Base-by-base conservation (phyloP, 495 filamentous ascomycete genomes). In the Podospora fimiseda region DNA sequence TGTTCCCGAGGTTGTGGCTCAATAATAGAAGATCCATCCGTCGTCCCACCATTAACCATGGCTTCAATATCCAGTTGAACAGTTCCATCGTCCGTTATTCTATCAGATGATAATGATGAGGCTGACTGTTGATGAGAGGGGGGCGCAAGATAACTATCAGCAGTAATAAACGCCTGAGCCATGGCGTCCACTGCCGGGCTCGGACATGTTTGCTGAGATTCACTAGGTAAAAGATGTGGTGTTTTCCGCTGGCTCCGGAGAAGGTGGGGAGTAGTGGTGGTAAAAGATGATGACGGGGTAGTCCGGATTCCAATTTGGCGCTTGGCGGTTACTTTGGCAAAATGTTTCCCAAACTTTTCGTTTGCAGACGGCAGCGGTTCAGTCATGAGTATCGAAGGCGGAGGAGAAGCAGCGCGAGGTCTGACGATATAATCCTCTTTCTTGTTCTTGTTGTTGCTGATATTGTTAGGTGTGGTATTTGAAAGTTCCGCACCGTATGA, bases 121-220 rank as follows among this genome's bases (percentile, higher is more conserved):
- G n/a, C n/a, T n/a, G n/a, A n/a, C n/a, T n/a, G n/a, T n/a, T n/a
- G n/a, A n/a, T n/a, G n/a, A n/a, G n/a, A n/a, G n/a, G n/a, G n/a
- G n/a, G n/a, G 27, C 27, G 5, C 6, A 5, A 33, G 11, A 33
- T 33, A 11, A 11, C 27, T 33, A 11, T 59, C 64, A 19, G 56
- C 64, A 30, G 53, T 45, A 11, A 62, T 48, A 44, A 74, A 76
- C 15, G 66, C 63, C 22, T 67, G 57, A 3, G 73, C 73, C 73
- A 76, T 74, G 0, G 65, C 73, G 13, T 52, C 60, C 13, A 70
- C 19, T 4, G 54, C 48, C n/a, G 73, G 73, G 36, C 71, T 76
- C 7, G 38, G 40, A 22, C 61, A 62, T 18, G 50, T 54, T 56
- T 67, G 69, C 43, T 74, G 71, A 3, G 72, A 74, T 6, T 51